Base-by-base conservation (phyloP, 805 yeast genomes). In the Saturnispora besseyi region DNA sequence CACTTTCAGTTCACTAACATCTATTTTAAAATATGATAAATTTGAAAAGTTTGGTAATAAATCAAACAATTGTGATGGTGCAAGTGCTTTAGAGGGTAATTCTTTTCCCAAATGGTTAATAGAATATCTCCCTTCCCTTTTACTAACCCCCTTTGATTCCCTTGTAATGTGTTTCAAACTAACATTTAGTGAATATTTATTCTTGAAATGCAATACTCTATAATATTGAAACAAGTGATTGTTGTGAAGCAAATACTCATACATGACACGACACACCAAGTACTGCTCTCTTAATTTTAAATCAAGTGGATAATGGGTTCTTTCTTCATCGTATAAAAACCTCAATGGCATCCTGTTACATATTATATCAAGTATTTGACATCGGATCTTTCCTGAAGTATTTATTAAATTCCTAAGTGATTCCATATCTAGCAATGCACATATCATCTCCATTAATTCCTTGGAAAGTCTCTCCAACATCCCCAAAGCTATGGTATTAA, bases 151-250 rank as follows among this genome's bases (percentile, higher is more conserved):
- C 9, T 26, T 8, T 26, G 29, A 26, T 5, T 6, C 9, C 29
- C 6, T 8, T 26, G 29, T 8, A 26, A 26, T 6, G 40, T 33
- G 22, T 13, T 33, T 32, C 5, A 22, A 7, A 22, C 22, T n/a
- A 10, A 33, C 12, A 26, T 21, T 31, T 10, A 29, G 28, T 12
- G 47, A 22, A 15, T 37, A 26, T 36, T 18, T 34, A 21, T 44
- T 44, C n/a, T 44, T 34, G 29, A 44, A 44, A 36, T 44, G 41
- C 11, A 38, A 31, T 8, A 44, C 32, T n/a, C 29, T 33, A 11
- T 34, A 44, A 18, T 34, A 44, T 29, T 44, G 46, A 13, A 32
- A 13, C 22, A 32, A 33, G 40, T 22, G 15, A 22, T 13, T 4
- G 21, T 33, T 32, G 24, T 18, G 24, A 12, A 10, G 8, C 24